Evolutionary conservation across 345 rosid species (phyloP).

Genomic region (Linum lewisii): DNA sequence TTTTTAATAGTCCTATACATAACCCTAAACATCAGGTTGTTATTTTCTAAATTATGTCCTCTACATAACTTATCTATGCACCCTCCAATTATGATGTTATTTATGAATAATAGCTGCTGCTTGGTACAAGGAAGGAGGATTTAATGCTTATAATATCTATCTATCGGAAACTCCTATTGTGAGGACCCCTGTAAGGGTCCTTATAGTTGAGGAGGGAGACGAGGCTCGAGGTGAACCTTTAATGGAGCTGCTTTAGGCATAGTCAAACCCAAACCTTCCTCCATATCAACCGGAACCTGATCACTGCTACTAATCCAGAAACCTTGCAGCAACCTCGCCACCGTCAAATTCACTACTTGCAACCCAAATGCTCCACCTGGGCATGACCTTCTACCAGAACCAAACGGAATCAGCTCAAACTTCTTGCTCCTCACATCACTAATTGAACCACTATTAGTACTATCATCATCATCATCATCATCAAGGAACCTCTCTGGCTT

Average conservation of each 20-base stretch:
- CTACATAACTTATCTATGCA: no score
- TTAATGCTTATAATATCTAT: no score
- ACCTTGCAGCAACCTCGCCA: conserved; percentile 8
- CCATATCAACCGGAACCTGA: conserved; percentile 11
- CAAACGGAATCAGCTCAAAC: conserved; percentile 11
- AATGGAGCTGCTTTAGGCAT: conserved; percentile 14
- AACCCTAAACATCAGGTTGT: no score
- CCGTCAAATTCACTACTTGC: conserved; percentile 6
- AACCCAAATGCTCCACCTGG: conserved; percentile 11
- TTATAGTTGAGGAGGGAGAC: conserved; percentile 9
- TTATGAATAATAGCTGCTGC: no score
- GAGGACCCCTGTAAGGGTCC: no score
- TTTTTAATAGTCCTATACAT: no score
- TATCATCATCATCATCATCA: background rate
- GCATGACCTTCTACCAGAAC: conserved; percentile 13
- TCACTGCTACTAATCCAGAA: conserved; percentile 1
- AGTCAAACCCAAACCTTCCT: conserved; percentile 2
- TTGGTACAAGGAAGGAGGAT: no score
- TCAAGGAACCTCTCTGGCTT: conserved; percentile 23
- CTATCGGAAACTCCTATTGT: no score
- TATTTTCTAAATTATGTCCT: no score
- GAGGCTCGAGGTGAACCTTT: conserved; percentile 12
- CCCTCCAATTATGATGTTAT: no score
- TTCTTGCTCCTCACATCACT: background rate
- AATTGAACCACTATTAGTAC: background rate